Base-by-base conservation (phyloP, 306 rosid genomes). In the Ammopiptanthus mongolicus region DNA sequence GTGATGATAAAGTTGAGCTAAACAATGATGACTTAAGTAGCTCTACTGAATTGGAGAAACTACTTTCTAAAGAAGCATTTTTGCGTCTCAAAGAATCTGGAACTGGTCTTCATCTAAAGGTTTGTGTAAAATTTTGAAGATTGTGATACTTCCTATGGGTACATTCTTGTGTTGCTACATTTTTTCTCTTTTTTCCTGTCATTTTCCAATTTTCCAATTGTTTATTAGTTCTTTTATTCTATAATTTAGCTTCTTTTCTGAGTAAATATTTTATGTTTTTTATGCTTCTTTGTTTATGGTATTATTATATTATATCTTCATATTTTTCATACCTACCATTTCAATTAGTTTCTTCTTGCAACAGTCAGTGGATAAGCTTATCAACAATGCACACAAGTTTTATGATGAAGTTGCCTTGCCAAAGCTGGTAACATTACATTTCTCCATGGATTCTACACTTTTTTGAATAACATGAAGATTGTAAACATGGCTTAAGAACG, bases 341-440 rank as follows among this genome's bases (percentile, higher is more conserved):
- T 69, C 31, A 58, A 64, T 66, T 77, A 63, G 59, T 63, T 81
- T 81, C 34, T 80, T 77, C 74, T 64, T 61, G 55, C 37, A 71
- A 81, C 97, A 94, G 98, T 85, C 97, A 34, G 82, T 81, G 52
- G 93, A 85, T 56, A 97, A 95, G 74, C 97, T 95, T 47, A 64
- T 88, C 62, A 76, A 37, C 82, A 80, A 88, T 96, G 96, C 89
- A 25, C 87, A 86, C 84, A 73, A 88, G 78, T 95, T 87, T 78
- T 95, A 95, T 74, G 98, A 88, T 44, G 97, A 95, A 80, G 50
- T 84, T 59, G 96, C 98, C 82, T 65, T 95, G 85, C 97, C 98
- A 48, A 95, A 91, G 86, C 97, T 95, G 97, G 98, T 95, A 95
- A 74, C 3, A 5, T 74, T 57, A 31, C 37, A 57, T 73, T 69